Percentiles rank a stretch among this genome's conserved stretches.
phyloP scores from a whole-genome alignment of 345 rosid species.

The Hirschfeldia incana region DNA sequence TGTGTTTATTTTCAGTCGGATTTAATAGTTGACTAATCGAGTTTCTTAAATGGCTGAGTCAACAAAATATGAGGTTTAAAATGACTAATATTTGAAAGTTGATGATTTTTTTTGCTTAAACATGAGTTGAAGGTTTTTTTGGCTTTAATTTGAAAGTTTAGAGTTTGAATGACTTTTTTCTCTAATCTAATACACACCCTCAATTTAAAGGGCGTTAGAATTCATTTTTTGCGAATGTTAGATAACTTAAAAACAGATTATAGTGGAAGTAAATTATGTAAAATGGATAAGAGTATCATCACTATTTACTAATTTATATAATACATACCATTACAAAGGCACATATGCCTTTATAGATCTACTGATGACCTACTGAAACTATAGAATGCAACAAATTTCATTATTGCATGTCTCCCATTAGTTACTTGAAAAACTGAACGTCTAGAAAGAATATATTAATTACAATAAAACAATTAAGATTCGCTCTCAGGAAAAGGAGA shows the following conservation, averaged over 20 bases:
- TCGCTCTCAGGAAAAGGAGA: slow-evolving; percentile 11
- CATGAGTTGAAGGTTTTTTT: too few relatives aligned
- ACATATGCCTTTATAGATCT: not conserved
- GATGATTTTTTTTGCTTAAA: too few relatives aligned
- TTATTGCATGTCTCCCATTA: slow-evolving; percentile 5
- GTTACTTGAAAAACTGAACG: not conserved
- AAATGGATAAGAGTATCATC: not conserved
- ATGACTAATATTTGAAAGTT: too few relatives aligned
- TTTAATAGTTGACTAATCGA: too few relatives aligned
- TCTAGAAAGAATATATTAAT: not conserved
- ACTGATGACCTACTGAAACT: not conserved
- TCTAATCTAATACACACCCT: too few relatives aligned
- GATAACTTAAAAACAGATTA: not conserved
- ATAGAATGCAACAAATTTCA: not conserved
- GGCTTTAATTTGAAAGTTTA: too few relatives aligned
- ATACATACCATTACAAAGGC: not conserved
- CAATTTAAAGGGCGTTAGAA: not conserved
- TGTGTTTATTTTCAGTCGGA: too few relatives aligned
- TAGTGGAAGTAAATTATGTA: not conserved
- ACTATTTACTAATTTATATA: not conserved
- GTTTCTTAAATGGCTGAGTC: too few relatives aligned
- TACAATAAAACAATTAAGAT: slow-evolving; percentile 19
- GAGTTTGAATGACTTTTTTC: too few relatives aligned
- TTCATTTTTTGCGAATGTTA: not conserved
- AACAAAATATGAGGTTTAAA: too few relatives aligned